Evolutionary conservation across 768 basidiomycete species (phyloP).

Genomic region (Leccinellum luteum): DNA sequence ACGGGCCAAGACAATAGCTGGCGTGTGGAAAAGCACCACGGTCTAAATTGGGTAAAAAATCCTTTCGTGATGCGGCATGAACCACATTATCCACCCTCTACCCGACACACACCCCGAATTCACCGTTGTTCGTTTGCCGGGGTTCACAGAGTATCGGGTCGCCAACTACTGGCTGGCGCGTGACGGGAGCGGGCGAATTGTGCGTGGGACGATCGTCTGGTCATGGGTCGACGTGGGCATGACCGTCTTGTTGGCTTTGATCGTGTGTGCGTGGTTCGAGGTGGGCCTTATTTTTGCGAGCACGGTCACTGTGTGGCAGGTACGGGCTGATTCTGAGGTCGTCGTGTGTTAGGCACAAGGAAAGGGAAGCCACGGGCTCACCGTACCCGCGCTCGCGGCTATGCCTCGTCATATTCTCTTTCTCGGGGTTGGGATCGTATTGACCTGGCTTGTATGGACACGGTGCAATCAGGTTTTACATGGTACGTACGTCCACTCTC

Average conservation of each 20-base stretch:
- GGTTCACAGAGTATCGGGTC: conserved; percentile 39
- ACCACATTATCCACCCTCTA: neutral
- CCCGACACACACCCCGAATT: neutral
- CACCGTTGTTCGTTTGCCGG: neutral
- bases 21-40: too few species aligned
- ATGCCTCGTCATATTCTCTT: neutral
- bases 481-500: too few species aligned
- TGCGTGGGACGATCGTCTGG: conserved; percentile 31
- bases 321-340: neutral
- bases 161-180: conserved; percentile 48
- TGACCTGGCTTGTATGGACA: neutral
- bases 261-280: neutral
- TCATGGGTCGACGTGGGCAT: conserved; percentile 24
- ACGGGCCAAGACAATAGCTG: too few species aligned
- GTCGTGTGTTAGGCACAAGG: neutral
- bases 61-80: too few species aligned
- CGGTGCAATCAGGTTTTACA: neutral
- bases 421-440: neutral
- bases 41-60: neutral
- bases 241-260: neutral
- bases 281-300: neutral
- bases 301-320: neutral
- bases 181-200: too few species aligned
- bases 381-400: neutral
- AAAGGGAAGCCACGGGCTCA: neutral